Percentiles rank a stretch among this genome's conserved stretches.
These are phyloP conservation scores for Theileria equi DNA, from an alignment of 169 alveolate genomes.

Conservation along the genomic window DNA sequence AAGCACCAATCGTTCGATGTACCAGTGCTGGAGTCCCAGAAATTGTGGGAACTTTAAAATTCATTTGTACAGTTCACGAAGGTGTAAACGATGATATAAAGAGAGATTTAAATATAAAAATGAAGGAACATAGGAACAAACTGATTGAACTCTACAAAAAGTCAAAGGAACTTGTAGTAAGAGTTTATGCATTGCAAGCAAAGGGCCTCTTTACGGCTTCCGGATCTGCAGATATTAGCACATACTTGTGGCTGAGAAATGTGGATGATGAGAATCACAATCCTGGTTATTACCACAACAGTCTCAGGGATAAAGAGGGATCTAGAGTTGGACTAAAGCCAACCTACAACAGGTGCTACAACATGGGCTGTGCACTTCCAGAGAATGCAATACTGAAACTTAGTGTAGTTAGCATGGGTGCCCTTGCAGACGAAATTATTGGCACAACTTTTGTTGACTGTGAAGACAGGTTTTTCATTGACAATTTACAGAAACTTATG, in stretches of 20 bases:
- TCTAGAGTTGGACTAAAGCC: slow-evolving; percentile 83
- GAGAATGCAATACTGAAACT: slow-evolving; percentile 82
- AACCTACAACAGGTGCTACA: slow-evolving; percentile 82
- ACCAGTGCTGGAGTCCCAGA: slow-evolving; percentile 85
- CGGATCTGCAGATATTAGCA: slow-evolving; percentile 70
- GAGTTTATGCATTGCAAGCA: slow-evolving; percentile 84
- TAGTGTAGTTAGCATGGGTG: slow-evolving; percentile 80
- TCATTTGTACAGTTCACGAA: slow-evolving; percentile 73
- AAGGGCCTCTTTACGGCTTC: slow-evolving; percentile 83
- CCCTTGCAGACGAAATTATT: slow-evolving; percentile 80
- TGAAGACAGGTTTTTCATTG: slow-evolving; percentile 85
- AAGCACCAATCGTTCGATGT: slow-evolving; percentile 81
- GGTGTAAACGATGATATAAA: slow-evolving; percentile 27
- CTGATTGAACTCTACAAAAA: slow-evolving; percentile 53
- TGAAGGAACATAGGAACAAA: slow-evolving; percentile 40
- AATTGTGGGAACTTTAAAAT: slow-evolving; percentile 84
- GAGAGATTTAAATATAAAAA: slow-evolving; percentile 32
- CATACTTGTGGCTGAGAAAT: slow-evolving; percentile 72
- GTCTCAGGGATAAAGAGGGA: slow-evolving; percentile 47
- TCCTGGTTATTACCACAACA: slow-evolving; percentile 78
- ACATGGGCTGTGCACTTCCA: slow-evolving; percentile 84
- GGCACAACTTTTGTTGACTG: slow-evolving; percentile 86
- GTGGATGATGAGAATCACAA: slow-evolving; percentile 69
- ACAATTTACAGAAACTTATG: slow-evolving; percentile 75
- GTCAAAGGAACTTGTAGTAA: slow-evolving; percentile 77